Evolutionary conservation across 352 stramenopile genomes (phyloP).

Genomic region (Bremia lactucae): DNA sequence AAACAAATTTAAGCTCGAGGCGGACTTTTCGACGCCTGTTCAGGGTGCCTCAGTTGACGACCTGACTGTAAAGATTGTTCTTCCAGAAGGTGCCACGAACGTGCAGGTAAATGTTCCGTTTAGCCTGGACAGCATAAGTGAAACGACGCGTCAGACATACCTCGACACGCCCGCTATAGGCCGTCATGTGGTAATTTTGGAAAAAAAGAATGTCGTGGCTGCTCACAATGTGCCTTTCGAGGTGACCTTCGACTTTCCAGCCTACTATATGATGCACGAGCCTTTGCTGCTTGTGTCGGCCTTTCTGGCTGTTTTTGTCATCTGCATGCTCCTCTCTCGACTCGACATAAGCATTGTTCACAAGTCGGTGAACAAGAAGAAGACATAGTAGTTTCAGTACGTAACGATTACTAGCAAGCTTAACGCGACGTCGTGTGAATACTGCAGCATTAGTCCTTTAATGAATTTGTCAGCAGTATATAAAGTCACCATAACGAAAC

Average conservation of each 20-base stretch:
- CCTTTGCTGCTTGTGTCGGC: slow-evolving; percentile 74
- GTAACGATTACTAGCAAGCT: no score
- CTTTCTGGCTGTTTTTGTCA: slow-evolving; percentile 76
- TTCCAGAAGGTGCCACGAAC: slow-evolving; percentile 74
- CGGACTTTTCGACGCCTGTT: slow-evolving; percentile 80
- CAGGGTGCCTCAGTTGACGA: slow-evolving; percentile 74
- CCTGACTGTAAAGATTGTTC: slow-evolving; percentile 79
- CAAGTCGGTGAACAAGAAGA: slow-evolving; percentile 37
- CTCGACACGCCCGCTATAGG: slow-evolving; percentile 73
- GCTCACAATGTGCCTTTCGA: slow-evolving; percentile 79
- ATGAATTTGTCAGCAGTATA: no score
- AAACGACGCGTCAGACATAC: slow-evolving; percentile 74
- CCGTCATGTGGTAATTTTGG: slow-evolving; percentile 68
- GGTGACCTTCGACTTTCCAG: slow-evolving; percentile 79
- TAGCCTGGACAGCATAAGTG: slow-evolving; percentile 36
- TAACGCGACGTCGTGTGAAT: no score
- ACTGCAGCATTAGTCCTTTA: no score
- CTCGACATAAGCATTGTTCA: slow-evolving; percentile 69
- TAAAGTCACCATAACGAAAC: no score
- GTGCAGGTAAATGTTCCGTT: slow-evolving; percentile 73
- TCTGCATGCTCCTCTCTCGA: slow-evolving; percentile 81
- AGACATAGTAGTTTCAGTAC: no score
- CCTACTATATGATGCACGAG: slow-evolving; percentile 78
- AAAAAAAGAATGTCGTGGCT: slow-evolving; percentile 78
- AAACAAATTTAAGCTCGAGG: slow-evolving; percentile 70